A percentile compares a stretch with the other conserved stretches of the same genome.
Conservation (phyloP, 2,329 filamentous ascomycete species). For the Colletotrichum tamarilloi region DNA sequence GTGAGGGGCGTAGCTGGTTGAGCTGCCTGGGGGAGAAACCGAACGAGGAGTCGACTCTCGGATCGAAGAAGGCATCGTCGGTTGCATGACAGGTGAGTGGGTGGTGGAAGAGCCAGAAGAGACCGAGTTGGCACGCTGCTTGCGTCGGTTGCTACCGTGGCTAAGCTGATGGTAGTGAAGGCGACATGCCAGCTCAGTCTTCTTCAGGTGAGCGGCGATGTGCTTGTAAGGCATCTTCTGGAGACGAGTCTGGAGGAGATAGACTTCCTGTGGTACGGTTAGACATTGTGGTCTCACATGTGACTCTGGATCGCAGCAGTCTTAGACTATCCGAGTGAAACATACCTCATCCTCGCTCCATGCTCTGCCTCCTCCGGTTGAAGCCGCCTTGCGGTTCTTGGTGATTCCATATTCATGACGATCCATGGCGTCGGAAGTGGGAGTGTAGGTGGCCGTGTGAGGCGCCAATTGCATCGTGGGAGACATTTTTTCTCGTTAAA, state of each 20-base stretch:
- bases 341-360: conserved; percentile 88
- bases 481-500: conserved; percentile 55
- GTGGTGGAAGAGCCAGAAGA: conserved; percentile 71
- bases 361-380: conserved; percentile 80
- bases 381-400: conserved; percentile 75
- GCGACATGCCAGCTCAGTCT: conserved; percentile 88
- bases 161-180: conserved; percentile 89
- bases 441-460: conserved; percentile 58
- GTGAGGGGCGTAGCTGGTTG: conserved; percentile 56
- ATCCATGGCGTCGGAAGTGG: conserved; percentile 64
- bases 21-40: conserved; percentile 58
- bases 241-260: conserved; percentile 84
- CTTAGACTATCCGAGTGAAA: neutral
- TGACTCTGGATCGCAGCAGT: neutral
- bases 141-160: conserved; percentile 83
- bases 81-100: conserved; percentile 61
- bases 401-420: conserved; percentile 69
- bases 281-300: neutral
- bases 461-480: conserved; percentile 60
- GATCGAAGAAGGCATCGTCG: conserved; percentile 62
- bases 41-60: conserved; percentile 60
- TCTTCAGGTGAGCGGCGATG: conserved; percentile 85
- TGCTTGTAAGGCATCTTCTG: conserved; percentile 95
- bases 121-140: conserved; percentile 75
- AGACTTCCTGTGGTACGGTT: conserved; percentile 71